phyloP scores from a whole-genome alignment of 2,329 filamentous ascomycete species.

The Colletotrichum gigasporum region DNA sequence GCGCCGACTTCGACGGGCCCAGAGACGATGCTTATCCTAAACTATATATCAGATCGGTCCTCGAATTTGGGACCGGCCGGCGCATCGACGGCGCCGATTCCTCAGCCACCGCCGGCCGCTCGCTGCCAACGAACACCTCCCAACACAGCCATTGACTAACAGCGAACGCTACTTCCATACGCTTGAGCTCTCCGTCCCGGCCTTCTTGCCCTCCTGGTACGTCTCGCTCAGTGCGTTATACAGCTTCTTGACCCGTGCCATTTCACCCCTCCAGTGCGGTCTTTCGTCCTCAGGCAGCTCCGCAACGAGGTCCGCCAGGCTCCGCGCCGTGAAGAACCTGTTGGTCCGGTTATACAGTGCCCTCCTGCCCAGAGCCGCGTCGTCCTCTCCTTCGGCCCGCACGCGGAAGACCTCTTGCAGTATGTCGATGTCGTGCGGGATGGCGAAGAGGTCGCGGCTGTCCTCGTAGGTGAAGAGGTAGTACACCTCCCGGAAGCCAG shows the following conservation, averaged over 20 bases:
- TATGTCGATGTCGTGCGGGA: conserved; percentile 68
- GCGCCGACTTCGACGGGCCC: neutral
- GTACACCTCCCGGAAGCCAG: conserved; percentile 65
- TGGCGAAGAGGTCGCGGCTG: conserved; percentile 63
- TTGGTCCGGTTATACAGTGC: conserved; percentile 65
- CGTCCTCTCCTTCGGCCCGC: conserved; percentile 45
- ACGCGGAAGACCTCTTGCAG: conserved; percentile 65
- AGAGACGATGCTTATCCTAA: neutral
- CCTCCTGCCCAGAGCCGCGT: conserved; percentile 46
- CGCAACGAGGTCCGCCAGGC: conserved; percentile 50
- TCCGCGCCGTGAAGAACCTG: conserved; percentile 61
- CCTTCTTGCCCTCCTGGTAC: conserved; percentile 58
- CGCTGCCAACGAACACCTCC: neutral
- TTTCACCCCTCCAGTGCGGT: conserved; percentile 47
- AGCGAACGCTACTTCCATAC: conserved; percentile 53
- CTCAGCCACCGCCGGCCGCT: conserved; percentile 1
- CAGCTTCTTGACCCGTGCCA: conserved; percentile 57
- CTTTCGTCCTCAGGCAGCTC: conserved; percentile 48
- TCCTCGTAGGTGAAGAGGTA: conserved; percentile 69
- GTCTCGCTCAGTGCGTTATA: conserved; percentile 57
- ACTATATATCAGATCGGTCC: neutral
- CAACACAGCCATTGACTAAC: neutral
- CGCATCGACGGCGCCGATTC: conserved; percentile 9
- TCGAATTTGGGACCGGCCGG: neutral
- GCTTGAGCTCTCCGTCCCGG: conserved; percentile 54